A percentile compares a stretch with the other conserved stretches of the same genome.
Conservation (phyloP, 129 eudicot genomes). For the Lonicera japonica region DNA sequence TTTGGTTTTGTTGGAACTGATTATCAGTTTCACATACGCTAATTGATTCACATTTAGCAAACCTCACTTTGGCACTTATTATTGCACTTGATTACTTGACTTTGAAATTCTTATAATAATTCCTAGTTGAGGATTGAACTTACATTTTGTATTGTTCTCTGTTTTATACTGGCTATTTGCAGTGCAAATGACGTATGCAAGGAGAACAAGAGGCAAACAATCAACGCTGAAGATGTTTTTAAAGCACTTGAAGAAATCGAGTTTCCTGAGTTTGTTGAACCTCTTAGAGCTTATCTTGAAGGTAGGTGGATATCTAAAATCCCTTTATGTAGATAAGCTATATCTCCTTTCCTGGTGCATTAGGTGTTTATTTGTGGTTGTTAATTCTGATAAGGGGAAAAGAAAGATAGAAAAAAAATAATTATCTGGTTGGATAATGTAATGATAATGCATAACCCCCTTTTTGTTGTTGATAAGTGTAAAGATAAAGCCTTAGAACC, state of each 20-base stretch:
- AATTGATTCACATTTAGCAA: no score
- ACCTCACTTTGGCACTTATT: no score
- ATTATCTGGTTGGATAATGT: no score
- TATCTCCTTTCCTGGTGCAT: not conserved
- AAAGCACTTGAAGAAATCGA: conserved; percentile 94
- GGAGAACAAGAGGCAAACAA: conserved; percentile 83
- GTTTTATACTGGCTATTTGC: conserved; percentile 12
- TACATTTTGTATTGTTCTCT: no score
- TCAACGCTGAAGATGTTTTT: conserved; percentile 75
- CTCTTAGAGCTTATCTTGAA: conserved; percentile 70
- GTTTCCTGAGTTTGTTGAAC: conserved; percentile 67
- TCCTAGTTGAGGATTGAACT: not conserved
- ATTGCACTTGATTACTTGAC: no score
- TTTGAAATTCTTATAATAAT: no score
- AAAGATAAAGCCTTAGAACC: no score
- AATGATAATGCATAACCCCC: no score
- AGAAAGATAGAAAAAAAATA: no score
- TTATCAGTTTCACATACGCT: no score
- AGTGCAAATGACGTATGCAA: conserved; percentile 90
- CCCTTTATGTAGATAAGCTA: not conserved
- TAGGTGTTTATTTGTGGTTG: not conserved
- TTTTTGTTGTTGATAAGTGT: no score
- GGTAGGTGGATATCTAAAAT: conserved; percentile 25
- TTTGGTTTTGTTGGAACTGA: not conserved
- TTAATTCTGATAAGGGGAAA: no score